Percentiles rank a stretch among this genome's conserved stretches.
Conservation (phyloP, 139 green algal genomes). For the Prasinococcaceae sp. region DNA sequence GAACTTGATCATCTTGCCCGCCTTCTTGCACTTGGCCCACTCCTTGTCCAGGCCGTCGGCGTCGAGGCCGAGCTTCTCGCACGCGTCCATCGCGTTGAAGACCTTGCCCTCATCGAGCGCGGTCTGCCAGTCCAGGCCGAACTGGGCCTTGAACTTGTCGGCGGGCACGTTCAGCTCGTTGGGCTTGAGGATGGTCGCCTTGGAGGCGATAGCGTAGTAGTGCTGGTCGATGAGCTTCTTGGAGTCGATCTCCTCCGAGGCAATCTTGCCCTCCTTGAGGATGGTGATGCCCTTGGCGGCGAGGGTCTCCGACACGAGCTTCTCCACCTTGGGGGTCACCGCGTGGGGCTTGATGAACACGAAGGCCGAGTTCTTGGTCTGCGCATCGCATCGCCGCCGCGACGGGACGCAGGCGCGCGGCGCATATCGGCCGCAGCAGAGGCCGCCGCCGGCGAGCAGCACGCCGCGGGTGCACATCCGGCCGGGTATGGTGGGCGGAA, state of each 20-base stretch:
- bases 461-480: no score
- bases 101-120: background rate
- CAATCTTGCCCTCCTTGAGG: conserved; percentile 1
- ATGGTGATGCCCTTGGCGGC: background rate
- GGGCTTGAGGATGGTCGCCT: conserved; percentile 14
- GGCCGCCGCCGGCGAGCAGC: no score
- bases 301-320: background rate
- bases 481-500: no score
- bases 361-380: conserved; percentile 18
- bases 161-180: conserved; percentile 5
- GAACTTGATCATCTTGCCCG: conserved; percentile 13
- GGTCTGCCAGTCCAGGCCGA: conserved; percentile 5
- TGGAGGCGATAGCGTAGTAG: conserved; percentile 23
- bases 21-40: conserved; percentile 9
- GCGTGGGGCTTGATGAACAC: conserved; percentile 24
- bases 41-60: background rate
- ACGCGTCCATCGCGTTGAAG: conserved; percentile 13
- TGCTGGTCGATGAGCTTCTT: conserved; percentile 14
- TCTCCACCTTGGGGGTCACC: background rate
- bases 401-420: no score
- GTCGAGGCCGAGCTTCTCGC: conserved; percentile 4
- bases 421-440: no score
- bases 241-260: conserved; percentile 3
- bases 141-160: conserved; percentile 12
- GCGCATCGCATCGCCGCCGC: no score